A percentile compares a stretch with the other conserved stretches of the same genome.
Conservation (phyloP, 2,329 filamentous ascomycete genomes). For the Trichoderma sp. region DNA sequence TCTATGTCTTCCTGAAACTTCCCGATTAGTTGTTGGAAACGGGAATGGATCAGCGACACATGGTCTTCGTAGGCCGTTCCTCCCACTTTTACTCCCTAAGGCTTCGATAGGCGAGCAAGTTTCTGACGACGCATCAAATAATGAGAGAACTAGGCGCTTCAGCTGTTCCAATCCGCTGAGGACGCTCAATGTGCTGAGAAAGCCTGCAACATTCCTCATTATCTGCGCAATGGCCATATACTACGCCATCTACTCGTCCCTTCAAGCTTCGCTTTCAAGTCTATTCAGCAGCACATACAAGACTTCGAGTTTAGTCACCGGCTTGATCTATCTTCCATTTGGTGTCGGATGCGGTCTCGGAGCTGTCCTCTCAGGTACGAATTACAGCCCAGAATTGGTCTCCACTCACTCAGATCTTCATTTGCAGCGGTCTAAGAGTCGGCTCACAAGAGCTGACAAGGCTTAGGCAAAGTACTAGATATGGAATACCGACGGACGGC, state of each 20-base stretch:
- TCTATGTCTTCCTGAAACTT: slow-evolving; percentile 37
- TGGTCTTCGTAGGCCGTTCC: neutral
- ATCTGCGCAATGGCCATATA: neutral
- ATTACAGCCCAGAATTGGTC: neutral
- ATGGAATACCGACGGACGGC: slow-evolving; percentile 62
- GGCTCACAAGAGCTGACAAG: neutral
- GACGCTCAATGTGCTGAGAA: neutral
- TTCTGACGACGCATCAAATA: neutral
- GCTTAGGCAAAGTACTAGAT: slow-evolving; percentile 56
- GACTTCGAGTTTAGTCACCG: neutral
- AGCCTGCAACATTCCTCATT: neutral
- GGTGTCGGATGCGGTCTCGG: neutral
- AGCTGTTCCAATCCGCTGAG: neutral
- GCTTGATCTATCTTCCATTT: neutral
- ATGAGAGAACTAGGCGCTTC: neutral
- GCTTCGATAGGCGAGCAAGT: neutral
- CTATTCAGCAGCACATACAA: neutral
- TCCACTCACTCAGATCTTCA: neutral
- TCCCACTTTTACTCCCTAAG: neutral
- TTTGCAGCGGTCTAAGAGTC: neutral
- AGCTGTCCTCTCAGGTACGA: neutral
- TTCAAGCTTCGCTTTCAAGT: neutral
- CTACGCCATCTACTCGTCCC: neutral
- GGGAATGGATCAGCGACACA: slow-evolving; percentile 31
- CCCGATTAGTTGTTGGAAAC: slow-evolving; percentile 21